Evolutionary conservation across 2,329 filamentous ascomycete species (phyloP).

Genomic region (Botrytis pseudocinerea): DNA sequence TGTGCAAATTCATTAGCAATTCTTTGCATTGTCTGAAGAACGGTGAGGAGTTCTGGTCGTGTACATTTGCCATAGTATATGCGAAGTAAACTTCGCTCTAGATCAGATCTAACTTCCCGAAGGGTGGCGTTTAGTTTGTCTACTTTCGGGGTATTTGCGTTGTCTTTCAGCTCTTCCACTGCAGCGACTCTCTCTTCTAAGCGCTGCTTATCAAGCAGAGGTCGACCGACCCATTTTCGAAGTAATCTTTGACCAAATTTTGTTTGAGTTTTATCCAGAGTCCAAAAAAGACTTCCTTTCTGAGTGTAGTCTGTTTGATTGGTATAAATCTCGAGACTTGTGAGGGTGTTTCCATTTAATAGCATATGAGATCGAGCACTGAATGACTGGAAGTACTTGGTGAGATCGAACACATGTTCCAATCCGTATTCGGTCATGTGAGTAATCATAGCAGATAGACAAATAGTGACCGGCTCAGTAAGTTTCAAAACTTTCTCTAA

Average conservation of each 20-base stretch:
- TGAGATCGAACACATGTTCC: slow-evolving; percentile 92
- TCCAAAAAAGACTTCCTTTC: slow-evolving; percentile 93
- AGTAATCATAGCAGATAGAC: slow-evolving; percentile 93
- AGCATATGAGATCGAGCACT: slow-evolving; percentile 94
- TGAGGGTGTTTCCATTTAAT: slow-evolving; percentile 90
- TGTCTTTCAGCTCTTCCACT: slow-evolving; percentile 79
- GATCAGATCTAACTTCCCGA: slow-evolving; percentile 70
- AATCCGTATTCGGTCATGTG: slow-evolving; percentile 90
- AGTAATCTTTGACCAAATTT: slow-evolving; percentile 85
- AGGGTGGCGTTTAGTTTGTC: slow-evolving; percentile 76
- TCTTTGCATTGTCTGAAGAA: slow-evolving; percentile 81
- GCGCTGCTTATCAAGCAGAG: slow-evolving; percentile 71
- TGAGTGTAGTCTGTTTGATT: slow-evolving; percentile 86
- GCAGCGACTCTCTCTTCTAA: slow-evolving; percentile 80
- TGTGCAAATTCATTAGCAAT: slow-evolving; percentile 75
- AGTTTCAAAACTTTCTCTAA: slow-evolving; percentile 85
- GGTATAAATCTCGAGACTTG: slow-evolving; percentile 91
- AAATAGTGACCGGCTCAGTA: slow-evolving; percentile 83
- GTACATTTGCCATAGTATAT: slow-evolving; percentile 98
- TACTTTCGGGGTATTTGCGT: slow-evolving; percentile 64
- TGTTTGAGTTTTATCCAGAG: slow-evolving; percentile 87
- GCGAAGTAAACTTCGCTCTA: slow-evolving; percentile 89
- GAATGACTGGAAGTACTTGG: slow-evolving; percentile 96
- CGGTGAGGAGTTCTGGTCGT: slow-evolving; percentile 79
- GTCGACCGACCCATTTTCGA: slow-evolving; percentile 92